A percentile compares a stretch with the other conserved stretches of the same genome.
Conservation (phyloP, 305 asterid species). For the Fraxinus latifolia region DNA sequence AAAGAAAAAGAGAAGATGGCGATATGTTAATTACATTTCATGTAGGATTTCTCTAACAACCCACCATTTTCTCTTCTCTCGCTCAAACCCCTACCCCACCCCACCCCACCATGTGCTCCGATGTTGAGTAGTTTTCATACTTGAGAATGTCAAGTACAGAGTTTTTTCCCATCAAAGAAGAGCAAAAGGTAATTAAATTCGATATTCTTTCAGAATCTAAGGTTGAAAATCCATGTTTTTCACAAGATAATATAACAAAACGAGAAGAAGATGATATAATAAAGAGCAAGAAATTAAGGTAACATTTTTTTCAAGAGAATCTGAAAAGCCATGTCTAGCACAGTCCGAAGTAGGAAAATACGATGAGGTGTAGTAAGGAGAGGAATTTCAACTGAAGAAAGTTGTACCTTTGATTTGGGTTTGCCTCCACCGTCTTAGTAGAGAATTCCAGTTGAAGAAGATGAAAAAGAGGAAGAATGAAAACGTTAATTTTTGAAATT, state of each 20-base stretch:
- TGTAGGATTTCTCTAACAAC: slow-evolving; percentile 12
- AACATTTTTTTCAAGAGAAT: not conserved
- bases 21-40: not conserved
- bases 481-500: too few species aligned
- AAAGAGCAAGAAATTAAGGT: not conserved
- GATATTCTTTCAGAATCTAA: not conserved
- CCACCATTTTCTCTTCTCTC: not conserved
- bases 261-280: not conserved
- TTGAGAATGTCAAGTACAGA: slow-evolving; percentile 26
- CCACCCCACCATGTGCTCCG: slow-evolving; percentile 27
- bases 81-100: not conserved
- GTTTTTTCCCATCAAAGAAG: not conserved
- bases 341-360: too few species aligned
- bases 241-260: not conserved
- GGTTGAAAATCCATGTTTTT: slow-evolving; percentile 2
- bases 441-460: too few species aligned
- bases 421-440: too few species aligned
- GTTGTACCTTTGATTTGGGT: too few species aligned
- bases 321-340: not conserved
- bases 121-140: slow-evolving; percentile 21
- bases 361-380: not conserved
- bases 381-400: too few species aligned
- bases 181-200: not conserved
- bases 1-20: not conserved
- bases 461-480: too few species aligned